Evolutionary conservation across 768 basidiomycete genomes (phyloP), one percentile per base, ranked within the genome.

Genomic region (Suillus placidus): DNA sequence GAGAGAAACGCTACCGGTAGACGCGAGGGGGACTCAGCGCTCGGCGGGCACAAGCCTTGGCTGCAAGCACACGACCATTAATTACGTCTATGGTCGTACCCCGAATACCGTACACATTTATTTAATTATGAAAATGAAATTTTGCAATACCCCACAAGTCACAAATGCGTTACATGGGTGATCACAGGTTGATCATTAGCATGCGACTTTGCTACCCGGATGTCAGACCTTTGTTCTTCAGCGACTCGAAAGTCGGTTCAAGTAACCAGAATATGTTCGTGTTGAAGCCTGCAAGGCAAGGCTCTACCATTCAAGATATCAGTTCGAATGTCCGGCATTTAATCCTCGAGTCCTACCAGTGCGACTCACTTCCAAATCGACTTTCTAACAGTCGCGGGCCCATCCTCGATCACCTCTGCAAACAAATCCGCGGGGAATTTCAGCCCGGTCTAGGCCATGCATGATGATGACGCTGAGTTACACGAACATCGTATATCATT

Each of bases 101-200:
- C 52, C 52, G 30, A 54, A 30, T 13, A 26, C 23, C 26, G 14
- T 26, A 14, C 30, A 20, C 30, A 54, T 18, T 54, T 54, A 54
- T 54, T 54, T 54, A 54, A 54, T 54, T 54, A 54, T 54, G 52
- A 32, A 51, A 51, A 51, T 26, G 45, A 47, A 51, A 51, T 26
- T 51, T 26, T 54, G 18, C 16, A 30, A 30, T 32, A 52, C 51
- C 51, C 51, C 51, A 30, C 51, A 51, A 51, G 3, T 26, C 26
- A 26, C 26, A 26, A 2, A 26, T 26, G 26, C 18, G 40, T 14
- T 13, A 40, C 40, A 16, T 42, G 16, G 20, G n/a, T n/a, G 45
- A 47, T 45, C 45, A 47, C 45, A n/a, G n/a, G 47, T 16, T 30
- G 26, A 51, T 51, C 26, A 51, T 51, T 26, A 51, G 49, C n/a